phyloP scores from a whole-genome alignment of 2,329 filamentous ascomycete species.

The Diaporthe citri region DNA sequence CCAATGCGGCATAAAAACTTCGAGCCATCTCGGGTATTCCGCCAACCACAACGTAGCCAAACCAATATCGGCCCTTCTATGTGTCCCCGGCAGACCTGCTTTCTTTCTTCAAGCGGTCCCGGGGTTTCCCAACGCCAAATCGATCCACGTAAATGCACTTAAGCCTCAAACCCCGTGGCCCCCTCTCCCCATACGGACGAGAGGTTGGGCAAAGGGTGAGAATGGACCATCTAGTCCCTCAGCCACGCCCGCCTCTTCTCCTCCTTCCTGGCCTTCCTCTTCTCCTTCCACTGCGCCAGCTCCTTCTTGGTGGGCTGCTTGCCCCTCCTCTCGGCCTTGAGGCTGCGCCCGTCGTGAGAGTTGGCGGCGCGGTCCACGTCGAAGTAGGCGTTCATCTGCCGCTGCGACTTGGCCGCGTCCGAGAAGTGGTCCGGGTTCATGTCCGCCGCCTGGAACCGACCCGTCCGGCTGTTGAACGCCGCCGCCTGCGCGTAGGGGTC shows the following conservation, averaged over 20 bases:
- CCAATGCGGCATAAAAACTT: no score
- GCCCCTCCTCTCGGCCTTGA: slow-evolving; percentile 89
- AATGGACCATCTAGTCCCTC: slow-evolving; percentile 71
- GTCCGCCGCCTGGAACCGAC: slow-evolving; percentile 79
- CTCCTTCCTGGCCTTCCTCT: slow-evolving; percentile 89
- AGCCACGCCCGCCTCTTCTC: slow-evolving; percentile 95
- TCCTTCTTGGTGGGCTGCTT: slow-evolving; percentile 89
- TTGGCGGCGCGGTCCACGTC: slow-evolving; percentile 96
- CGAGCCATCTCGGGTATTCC: neutral
- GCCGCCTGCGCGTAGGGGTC: slow-evolving; percentile 74
- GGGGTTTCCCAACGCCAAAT: slow-evolving; percentile 7
- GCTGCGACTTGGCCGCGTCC: slow-evolving; percentile 86
- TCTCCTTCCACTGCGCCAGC: slow-evolving; percentile 91
- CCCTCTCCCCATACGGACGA: neutral
- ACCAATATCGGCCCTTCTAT: neutral
- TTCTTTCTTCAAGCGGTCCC: neutral
- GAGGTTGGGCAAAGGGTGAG: neutral
- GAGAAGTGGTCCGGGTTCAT: slow-evolving; percentile 81
- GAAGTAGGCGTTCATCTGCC: slow-evolving; percentile 95
- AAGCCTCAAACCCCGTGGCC: neutral
- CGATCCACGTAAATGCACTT: neutral
- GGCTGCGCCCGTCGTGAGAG: slow-evolving; percentile 86
- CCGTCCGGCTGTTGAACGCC: slow-evolving; percentile 92
- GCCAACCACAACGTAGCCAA: slow-evolving; percentile 1
- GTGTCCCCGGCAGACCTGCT: neutral